Base-by-base conservation (phyloP, 352 stramenopile species). In the Globisporangium radiosum region DNA sequence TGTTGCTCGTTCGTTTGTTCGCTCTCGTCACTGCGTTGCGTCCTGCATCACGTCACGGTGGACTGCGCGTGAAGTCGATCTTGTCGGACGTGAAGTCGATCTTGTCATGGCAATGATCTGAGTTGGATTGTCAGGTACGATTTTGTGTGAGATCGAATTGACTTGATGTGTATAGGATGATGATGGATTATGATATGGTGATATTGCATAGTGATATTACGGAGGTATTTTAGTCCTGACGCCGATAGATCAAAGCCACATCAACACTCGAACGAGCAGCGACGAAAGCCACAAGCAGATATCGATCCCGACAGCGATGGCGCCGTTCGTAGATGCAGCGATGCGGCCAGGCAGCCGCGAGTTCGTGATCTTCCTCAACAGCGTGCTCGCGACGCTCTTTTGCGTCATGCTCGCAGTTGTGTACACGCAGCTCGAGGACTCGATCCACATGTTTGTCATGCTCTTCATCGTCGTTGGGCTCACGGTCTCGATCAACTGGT, bases 401-500 rank as follows among this genome's bases (percentile, higher is more conserved):
- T 57, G 72, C 36, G 81, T 94, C 56, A 89, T 94, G 75, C 64
- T 85, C 48, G 57, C 69, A 49, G 81, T 91, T 48, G 65, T 94
- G 36, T 94, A 90, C 69, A 82, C 78, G 61, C 78, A 91, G 64
- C 68, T 94, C 44, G 84, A 94, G 56, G 73, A 89, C 61, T 94
- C 84, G 60, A 74, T 84, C 63, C 84, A 94, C 67, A 68, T 89
- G 58, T 94, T 89, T 60, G 72, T 94, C 47, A 66, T 94, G 73
- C 81, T 94, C 39, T 94, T 94, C 58, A 75, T 94, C 52, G 77
- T 87, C 36, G 57, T 88, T n/a, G 84, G 84, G 7, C 76, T 94
- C 56, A 86, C 83, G 1, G 60, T 87, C 42, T 92, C 84, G 38
- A 92, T 94, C 72, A 94, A 94, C 69, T 90, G 82, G 81, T 94